Conservation (phyloP, 441 rosid genomes). For the Geranium incanum region DNA sequence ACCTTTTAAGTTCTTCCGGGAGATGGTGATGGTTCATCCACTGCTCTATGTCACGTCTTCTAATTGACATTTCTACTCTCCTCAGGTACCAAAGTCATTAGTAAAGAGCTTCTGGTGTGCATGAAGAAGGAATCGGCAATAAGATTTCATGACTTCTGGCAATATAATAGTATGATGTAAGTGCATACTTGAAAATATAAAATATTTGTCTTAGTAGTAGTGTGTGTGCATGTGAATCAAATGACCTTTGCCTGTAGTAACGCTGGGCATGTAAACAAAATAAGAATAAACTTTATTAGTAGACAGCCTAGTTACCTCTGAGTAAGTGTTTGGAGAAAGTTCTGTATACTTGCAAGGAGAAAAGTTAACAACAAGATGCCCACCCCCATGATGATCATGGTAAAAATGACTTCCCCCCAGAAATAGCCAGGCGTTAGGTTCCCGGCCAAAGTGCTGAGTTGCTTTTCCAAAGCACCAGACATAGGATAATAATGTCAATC, state of each 20-base stretch:
- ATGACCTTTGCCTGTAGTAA: too few species aligned
- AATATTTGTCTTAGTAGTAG: neutral
- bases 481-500: neutral
- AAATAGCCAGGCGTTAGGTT: conserved; percentile 71
- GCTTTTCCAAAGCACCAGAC: conserved; percentile 38
- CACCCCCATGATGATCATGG: conserved; percentile 69
- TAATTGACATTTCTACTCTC: conserved; percentile 72
- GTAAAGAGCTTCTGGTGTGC: neutral
- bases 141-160: neutral
- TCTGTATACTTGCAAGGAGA: conserved; percentile 90
- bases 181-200: too few species aligned
- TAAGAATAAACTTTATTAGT: neutral
- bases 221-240: neutral
- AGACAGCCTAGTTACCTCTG: conserved; percentile 40
- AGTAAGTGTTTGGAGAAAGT: conserved; percentile 78
- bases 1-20: conserved; percentile 65
- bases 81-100: conserved; percentile 21
- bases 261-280: neutral
- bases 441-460: conserved; percentile 91
- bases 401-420: conserved; percentile 67
- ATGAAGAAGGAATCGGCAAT: neutral
- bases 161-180: too few species aligned
- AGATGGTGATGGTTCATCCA: conserved; percentile 88
- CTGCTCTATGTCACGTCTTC: conserved; percentile 78
- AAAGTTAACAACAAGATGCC: conserved; percentile 87